Conservation (phyloP, 345 rosid genomes). For the Jatropha curcas region DNA sequence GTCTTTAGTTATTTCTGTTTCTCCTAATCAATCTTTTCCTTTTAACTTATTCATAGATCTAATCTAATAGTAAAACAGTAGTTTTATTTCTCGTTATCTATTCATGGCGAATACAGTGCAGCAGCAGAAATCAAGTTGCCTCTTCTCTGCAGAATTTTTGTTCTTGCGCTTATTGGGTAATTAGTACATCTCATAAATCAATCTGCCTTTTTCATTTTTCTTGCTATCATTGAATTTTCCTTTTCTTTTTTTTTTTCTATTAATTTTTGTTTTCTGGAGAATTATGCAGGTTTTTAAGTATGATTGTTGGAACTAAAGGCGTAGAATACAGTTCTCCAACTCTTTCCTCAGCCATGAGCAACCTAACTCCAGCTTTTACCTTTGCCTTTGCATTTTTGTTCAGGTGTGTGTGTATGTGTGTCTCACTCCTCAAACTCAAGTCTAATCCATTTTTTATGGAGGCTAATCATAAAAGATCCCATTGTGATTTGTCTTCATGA, state of each 20-base stretch:
- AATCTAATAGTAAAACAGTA: no score
- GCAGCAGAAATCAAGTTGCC: neutral
- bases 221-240: no score
- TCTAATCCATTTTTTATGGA: no score
- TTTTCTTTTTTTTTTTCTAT: no score
- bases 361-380: slow-evolving; percentile 43
- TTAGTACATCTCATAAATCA: no score
- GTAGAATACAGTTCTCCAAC: slow-evolving; percentile 42
- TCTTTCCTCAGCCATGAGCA: slow-evolving; percentile 46
- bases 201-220: no score
- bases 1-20: neutral
- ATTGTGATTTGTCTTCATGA: no score
- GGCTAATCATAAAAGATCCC: no score
- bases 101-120: neutral
- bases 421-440: no score
- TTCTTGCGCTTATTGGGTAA: neutral
- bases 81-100: neutral
- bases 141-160: neutral
- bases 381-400: slow-evolving; percentile 20
- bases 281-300: slow-evolving; percentile 17
- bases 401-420: no score
- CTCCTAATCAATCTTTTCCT: neutral
- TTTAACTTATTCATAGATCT: neutral
- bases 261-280: no score
- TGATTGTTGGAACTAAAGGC: slow-evolving; percentile 31